These are phyloP conservation scores for Flaveria brownii DNA, from an alignment of 129 eudicot genomes.

Conservation along the genomic window DNA sequence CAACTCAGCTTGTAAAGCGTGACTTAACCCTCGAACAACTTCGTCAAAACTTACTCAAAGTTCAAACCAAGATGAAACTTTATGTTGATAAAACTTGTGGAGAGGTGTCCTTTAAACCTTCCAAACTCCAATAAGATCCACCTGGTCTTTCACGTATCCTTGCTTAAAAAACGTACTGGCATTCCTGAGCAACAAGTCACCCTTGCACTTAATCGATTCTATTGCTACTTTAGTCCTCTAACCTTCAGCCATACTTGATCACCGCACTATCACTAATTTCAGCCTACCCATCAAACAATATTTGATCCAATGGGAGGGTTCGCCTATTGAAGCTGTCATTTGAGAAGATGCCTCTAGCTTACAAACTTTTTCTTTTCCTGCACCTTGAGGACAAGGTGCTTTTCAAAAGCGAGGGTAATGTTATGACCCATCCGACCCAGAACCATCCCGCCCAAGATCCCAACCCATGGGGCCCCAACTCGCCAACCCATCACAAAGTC, in stretches of 20 bases:
- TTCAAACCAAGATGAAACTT: background rate
- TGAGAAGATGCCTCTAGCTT: background rate
- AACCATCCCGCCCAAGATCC: background rate
- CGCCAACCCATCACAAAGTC: background rate
- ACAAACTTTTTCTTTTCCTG: background rate
- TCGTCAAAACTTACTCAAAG: background rate
- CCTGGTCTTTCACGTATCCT: too few relatives aligned
- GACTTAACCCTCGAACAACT: background rate
- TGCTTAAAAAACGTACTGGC: too few relatives aligned
- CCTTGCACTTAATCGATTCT: too few relatives aligned
- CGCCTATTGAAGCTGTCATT: background rate
- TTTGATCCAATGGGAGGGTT: background rate
- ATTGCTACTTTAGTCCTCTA: too few relatives aligned
- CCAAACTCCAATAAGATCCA: too few relatives aligned
- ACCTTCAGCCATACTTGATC: too few relatives aligned
- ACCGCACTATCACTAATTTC: too few relatives aligned
- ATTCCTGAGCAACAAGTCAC: too few relatives aligned
- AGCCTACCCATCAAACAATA: too few relatives aligned
- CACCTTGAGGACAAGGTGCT: background rate
- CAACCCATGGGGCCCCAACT: background rate
- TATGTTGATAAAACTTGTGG: too few relatives aligned
- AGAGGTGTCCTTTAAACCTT: background rate
- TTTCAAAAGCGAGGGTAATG: background rate
- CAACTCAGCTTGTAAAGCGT: background rate
- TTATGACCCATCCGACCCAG: background rate